These are phyloP conservation scores for Amphirosellinia nigrospora DNA, from an alignment of 495 filamentous ascomycete species.

Conservation along the genomic window DNA sequence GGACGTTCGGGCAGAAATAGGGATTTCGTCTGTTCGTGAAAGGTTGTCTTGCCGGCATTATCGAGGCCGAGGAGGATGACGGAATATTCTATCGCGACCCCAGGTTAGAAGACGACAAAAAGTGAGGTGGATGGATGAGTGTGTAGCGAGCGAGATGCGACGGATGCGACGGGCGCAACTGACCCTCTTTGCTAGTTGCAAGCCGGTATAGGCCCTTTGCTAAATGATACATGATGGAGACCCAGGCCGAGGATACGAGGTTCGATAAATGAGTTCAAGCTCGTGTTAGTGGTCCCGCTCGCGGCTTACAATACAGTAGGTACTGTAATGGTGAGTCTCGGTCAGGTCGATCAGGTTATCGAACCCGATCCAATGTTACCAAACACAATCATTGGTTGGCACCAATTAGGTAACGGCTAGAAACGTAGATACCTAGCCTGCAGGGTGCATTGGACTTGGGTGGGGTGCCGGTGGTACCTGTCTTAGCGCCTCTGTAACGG, in stretches of 20 bases:
- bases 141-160: background rate
- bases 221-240: conserved; percentile 85
- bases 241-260: background rate
- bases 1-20: conserved; percentile 74
- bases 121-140: background rate
- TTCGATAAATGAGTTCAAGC: background rate
- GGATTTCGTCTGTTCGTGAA: conserved; percentile 93
- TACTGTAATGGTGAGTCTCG: conserved; percentile 1
- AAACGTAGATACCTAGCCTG: background rate
- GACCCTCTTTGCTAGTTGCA: conserved; percentile 94
- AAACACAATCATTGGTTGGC: background rate
- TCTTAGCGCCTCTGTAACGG: background rate
- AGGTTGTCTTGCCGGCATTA: conserved; percentile 97
- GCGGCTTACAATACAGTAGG: too few relatives aligned
- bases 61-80: conserved; percentile 96
- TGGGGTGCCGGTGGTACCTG: background rate
- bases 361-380: background rate
- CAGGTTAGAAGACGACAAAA: conserved; percentile 14
- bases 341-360: conserved; percentile 1
- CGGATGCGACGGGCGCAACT: conserved; percentile 27
- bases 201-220: conserved; percentile 93
- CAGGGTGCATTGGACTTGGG: background rate
- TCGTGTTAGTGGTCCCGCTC: background rate
- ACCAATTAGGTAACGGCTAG: background rate
- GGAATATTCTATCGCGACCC: conserved; percentile 78